Evolutionary conservation across 768 basidiomycete species (phyloP), one percentile per base, ranked within the genome.

Genomic region (Naganishia antarctica): DNA sequence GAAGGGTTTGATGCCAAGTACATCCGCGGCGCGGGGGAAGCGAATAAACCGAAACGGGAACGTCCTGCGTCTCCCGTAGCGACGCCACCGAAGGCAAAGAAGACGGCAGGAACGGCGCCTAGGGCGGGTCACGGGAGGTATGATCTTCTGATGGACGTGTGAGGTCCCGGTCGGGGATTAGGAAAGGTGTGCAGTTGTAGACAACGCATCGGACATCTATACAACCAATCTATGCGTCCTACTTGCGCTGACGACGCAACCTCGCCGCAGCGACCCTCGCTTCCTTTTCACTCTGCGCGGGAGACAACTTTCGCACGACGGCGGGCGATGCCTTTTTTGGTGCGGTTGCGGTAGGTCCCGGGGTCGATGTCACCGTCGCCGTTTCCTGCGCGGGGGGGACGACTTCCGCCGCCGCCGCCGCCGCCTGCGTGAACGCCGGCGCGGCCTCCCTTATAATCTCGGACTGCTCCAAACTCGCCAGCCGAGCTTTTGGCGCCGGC

Each of bases 191-290:
- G 26, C 5, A 26, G 50, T 26, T 11, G 16, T 53, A 31, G 15
- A 53, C 29, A 12, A 23, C 21, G 18, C 53, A 26, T 11, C 31
- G 13, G 15, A 4, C 4, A 15, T 15, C 12, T 28, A 50, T 50
- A 50, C 11, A 16, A 32, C 49, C 49, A 50, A 26, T n/a, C 26
- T 60, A 15, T 44, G 5, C 43, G 29, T 25, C 37, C 43, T 45
- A 45, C 62, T 26, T 49, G 51, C 66, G 58, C 29, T 25, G 51
- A 44, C 66, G 44, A 28, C 63, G 28, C 47, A 59, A 58, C 37
- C 67, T 29, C 31, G 67, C 67, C 16, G 67, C 67, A 3, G 67
- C 63, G n/a, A 68, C 60, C 12, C 67, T n/a, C 3, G 58, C 31
- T n/a, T 48, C 60, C 60, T 57, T 68, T 49, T 60, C 67, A 4